These are phyloP conservation scores for Cytospora piceae DNA, from an alignment of 2,329 filamentous ascomycete genomes.

Conservation along the genomic window DNA sequence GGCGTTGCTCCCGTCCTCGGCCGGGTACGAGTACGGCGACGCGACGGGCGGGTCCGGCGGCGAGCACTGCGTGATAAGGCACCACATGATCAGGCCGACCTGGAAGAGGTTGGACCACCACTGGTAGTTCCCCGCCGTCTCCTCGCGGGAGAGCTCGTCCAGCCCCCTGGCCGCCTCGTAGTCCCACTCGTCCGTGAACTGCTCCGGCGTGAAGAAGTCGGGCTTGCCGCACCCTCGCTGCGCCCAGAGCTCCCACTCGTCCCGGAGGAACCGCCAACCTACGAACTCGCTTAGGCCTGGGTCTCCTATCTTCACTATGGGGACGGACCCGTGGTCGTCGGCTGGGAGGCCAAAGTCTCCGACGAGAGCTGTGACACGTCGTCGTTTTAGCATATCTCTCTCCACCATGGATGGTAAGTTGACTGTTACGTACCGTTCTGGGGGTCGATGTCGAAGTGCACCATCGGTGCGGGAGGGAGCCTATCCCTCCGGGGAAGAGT, in stretches of 20 bases:
- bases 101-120: slow-evolving; percentile 16
- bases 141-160: neutral
- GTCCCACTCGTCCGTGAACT: slow-evolving; percentile 11
- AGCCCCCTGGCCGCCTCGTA: neutral
- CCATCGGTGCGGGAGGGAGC: neutral
- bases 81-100: slow-evolving; percentile 11
- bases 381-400: neutral
- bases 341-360: slow-evolving; percentile 1
- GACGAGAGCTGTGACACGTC: neutral
- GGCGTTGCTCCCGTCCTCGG: neutral
- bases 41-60: slow-evolving; percentile 2
- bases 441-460: slow-evolving; percentile 14
- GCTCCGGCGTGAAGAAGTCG: slow-evolving; percentile 1
- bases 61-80: neutral
- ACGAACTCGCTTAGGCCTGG: neutral
- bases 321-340: neutral
- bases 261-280: neutral
- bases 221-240: neutral
- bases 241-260: slow-evolving; percentile 8
- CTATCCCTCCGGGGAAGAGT: neutral
- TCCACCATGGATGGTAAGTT: neutral
- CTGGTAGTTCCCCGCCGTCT: slow-evolving; percentile 4
- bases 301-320: slow-evolving; percentile 4
- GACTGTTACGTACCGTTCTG: neutral
- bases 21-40: neutral